These are phyloP conservation scores for Hymenoscyphus fructigenus DNA, from an alignment of 2,329 filamentous ascomycete species.

Conservation along the genomic window DNA sequence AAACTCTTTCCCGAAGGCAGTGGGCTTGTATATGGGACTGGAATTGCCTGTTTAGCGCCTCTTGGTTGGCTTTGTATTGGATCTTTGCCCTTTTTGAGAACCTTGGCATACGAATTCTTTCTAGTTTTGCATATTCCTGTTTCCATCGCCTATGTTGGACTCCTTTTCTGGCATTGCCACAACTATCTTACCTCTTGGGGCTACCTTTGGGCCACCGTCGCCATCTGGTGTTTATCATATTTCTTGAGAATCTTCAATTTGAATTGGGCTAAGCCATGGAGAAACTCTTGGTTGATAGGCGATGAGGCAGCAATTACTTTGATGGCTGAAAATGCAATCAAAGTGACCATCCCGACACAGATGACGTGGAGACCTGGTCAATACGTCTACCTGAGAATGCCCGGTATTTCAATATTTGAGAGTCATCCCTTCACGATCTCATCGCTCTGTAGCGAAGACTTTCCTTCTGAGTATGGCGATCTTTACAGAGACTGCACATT, in stretches of 20 bases:
- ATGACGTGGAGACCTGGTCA: constrained; percentile 92
- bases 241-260: constrained; percentile 75
- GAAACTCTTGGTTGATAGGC: constrained; percentile 78
- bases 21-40: constrained; percentile 80
- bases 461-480: constrained; percentile 87
- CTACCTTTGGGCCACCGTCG: constrained; percentile 80
- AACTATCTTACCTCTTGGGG: constrained; percentile 89
- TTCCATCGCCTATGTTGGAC: constrained; percentile 74
- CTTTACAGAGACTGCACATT: constrained; percentile 85
- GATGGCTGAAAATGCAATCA: constrained; percentile 91
- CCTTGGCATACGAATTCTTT: constrained; percentile 82
- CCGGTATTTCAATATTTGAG: constrained; percentile 83
- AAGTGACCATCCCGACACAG: constrained; percentile 90
- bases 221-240: constrained; percentile 76
- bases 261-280: constrained; percentile 84
- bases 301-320: constrained; percentile 89
- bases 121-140: constrained; percentile 79
- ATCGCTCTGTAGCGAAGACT: constrained; percentile 88
- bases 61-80: constrained; percentile 80
- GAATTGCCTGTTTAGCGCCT: constrained; percentile 77
- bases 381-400: constrained; percentile 93
- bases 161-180: constrained; percentile 95
- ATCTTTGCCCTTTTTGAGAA: constrained; percentile 75
- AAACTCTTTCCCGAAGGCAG: constrained; percentile 64
- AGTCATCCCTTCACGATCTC: constrained; percentile 96